Conservation (phyloP, 805 yeast genomes). For the Torulaspora maleeae region DNA sequence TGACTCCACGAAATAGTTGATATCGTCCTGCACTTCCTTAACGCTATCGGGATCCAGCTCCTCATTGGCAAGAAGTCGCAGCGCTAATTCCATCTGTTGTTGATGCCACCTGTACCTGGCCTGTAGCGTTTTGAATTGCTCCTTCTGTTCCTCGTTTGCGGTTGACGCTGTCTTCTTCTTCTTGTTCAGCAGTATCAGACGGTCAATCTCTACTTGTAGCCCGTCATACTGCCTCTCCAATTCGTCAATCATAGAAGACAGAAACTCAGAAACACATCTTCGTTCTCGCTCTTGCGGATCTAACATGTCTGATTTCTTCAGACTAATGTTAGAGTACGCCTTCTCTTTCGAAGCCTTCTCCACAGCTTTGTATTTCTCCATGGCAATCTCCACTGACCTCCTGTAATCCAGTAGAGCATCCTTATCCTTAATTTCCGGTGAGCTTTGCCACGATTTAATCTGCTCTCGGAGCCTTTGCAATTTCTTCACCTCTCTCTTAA, state of each 20-base stretch:
- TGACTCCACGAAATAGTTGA: slow-evolving; percentile 85
- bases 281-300: slow-evolving; percentile 82
- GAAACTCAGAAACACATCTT: slow-evolving; percentile 62
- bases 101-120: slow-evolving; percentile 79
- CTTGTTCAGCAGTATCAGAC: slow-evolving; percentile 28
- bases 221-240: slow-evolving; percentile 75
- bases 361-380: slow-evolving; percentile 94
- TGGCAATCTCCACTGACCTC: slow-evolving; percentile 64
- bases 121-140: slow-evolving; percentile 54
- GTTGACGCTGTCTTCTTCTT: slow-evolving; percentile 33
- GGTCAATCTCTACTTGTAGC: slow-evolving; percentile 51
- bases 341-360: slow-evolving; percentile 92
- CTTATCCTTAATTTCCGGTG: slow-evolving; percentile 87
- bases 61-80: slow-evolving; percentile 77
- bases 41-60: slow-evolving; percentile 73
- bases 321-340: slow-evolving; percentile 88
- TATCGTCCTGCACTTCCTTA: slow-evolving; percentile 76
- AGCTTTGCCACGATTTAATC: slow-evolving; percentile 90
- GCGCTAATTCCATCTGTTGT: slow-evolving; percentile 69
- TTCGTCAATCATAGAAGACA: slow-evolving; percentile 70
- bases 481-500: slow-evolving; percentile 93
- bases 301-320: slow-evolving; percentile 56
- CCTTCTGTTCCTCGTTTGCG: slow-evolving; percentile 35
- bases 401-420: slow-evolving; percentile 76
- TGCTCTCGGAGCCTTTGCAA: slow-evolving; percentile 91